Evolutionary conservation across 2,329 filamentous ascomycete genomes (phyloP).

Genomic region (Pseudofabraea citricarpa): DNA sequence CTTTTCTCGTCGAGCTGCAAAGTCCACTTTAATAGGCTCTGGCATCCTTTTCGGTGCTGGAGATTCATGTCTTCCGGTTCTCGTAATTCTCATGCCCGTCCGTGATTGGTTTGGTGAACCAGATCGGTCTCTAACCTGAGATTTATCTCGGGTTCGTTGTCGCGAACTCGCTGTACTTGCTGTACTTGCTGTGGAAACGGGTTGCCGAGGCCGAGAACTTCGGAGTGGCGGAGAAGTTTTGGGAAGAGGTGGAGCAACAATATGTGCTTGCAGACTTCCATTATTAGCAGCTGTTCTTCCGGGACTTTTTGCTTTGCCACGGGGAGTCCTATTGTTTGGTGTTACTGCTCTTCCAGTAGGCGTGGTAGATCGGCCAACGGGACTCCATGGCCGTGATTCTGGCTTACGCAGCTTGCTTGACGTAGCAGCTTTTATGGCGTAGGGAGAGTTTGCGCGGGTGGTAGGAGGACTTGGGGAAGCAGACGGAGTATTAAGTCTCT

Average conservation of each 20-base stretch:
- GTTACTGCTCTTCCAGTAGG: constrained; percentile 32
- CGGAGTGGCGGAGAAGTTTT: constrained; percentile 75
- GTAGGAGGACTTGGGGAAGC: constrained; percentile 44
- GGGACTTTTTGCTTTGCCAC: constrained; percentile 16
- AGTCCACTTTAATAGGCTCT: constrained; percentile 73
- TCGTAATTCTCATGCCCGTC: constrained; percentile 24
- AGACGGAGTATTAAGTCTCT: constrained; percentile 33
- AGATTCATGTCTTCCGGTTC: constrained; percentile 15
- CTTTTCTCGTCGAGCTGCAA: constrained; percentile 73
- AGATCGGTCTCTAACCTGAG: constrained; percentile 23
- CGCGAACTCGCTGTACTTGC: constrained; percentile 67
- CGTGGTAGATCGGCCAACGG: constrained; percentile 14
- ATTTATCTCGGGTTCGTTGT: constrained; percentile 57
- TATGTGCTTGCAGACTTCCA: constrained; percentile 67
- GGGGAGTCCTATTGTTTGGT: constrained; percentile 30
- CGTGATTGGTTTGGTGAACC: constrained; percentile 18
- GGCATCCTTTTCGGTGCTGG: constrained; percentile 42
- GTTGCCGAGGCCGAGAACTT: constrained; percentile 76
- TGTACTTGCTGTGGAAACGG: constrained; percentile 71
- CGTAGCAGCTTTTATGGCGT: constrained; percentile 36
- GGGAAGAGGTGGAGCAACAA: constrained; percentile 62
- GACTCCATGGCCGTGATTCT: constrained; percentile 22
- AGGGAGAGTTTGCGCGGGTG: constrained; percentile 53
- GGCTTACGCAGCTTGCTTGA: constrained; percentile 20
- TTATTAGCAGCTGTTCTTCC: constrained; percentile 29